Evolutionary conservation across 169 alveolate species (phyloP), one percentile per base, ranked within the genome.

Genomic region (Plasmodium gallinaceum): DNA sequence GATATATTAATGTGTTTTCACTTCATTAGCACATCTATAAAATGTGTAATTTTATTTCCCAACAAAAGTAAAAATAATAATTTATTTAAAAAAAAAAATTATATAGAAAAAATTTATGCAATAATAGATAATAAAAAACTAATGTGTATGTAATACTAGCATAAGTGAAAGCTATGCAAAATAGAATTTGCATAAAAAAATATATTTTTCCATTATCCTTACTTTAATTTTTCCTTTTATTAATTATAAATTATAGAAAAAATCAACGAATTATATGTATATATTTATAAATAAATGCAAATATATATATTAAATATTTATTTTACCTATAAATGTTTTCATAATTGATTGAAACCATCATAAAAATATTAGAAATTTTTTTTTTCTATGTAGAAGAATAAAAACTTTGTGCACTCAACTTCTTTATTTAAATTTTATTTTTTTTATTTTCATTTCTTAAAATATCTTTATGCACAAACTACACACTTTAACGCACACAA

Each of bases 401-500:
- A 61, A 61, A 24, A 61, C 14, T 8, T 61, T 61, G 45, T 26
- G 70, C 70, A 65, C 20, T 65, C 12, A 14, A 24, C 3, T n/a
- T 65, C 10, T 65, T 64, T 64, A 16, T 64, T 62, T 64, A 22
- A 8, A 8, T 5, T 64, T 37, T 64, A 12, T 64, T 65, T 39
- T 0, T n/a, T 37, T n/a, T 24, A 0, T 65, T 39, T 9, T 65
- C 39, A 32, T 32, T 39, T 65, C 8, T 37, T 18, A 7, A 12
- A 14, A 9, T 9, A 32, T 24, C 24, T 32, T 65, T 12, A 65
- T 65, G n/a, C 16, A 16, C 24, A 32, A 32, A 14, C 10, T 32
- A 65, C 52, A 65, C 73, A 18, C 39, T 65, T 32, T 5, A 16
- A 51, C 73, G 39, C 73, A 65, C 73, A 65, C 73, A 37, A 65